A percentile compares a stretch with the other conserved stretches of the same genome.
These are phyloP conservation scores for Metschnikowia rubicola DNA, from an alignment of 805 yeast species.

Conservation along the genomic window DNA sequence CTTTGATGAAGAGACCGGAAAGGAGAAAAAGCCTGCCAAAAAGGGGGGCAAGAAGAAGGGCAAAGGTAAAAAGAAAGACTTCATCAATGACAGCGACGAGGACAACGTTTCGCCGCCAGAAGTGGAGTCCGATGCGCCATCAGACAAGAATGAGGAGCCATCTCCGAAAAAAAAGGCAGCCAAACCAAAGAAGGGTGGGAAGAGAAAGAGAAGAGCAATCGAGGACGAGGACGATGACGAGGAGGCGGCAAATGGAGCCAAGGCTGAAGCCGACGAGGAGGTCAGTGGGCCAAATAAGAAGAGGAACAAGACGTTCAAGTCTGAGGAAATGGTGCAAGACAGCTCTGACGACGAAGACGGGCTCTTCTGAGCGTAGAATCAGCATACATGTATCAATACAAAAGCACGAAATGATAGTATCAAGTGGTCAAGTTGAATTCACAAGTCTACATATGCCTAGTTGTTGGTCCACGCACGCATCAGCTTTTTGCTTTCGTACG, in stretches of 20 bases:
- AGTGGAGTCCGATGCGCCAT: conserved; percentile 12
- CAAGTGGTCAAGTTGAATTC: no score
- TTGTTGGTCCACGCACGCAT: conserved; percentile 36
- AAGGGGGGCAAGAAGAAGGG: conserved; percentile 20
- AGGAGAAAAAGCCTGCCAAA: conserved; percentile 22
- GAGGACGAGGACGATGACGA: conserved; percentile 30
- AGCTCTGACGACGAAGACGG: conserved; percentile 44
- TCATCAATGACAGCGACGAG: conserved; percentile 34
- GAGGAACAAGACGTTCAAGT: conserved; percentile 28
- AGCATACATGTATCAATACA: conserved; percentile 1
- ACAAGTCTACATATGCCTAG: not conserved
- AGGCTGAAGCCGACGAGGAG: conserved; percentile 20
- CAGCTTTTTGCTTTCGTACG: conserved; percentile 47
- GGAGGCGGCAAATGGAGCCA: conserved; percentile 1
- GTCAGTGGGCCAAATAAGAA: conserved; percentile 5
- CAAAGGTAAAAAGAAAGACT: conserved; percentile 30
- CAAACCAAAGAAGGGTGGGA: conserved; percentile 19
- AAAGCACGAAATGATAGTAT: not conserved
- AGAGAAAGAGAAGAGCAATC: conserved; percentile 26
- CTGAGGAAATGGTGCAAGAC: conserved; percentile 39
- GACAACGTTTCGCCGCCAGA: conserved; percentile 26
- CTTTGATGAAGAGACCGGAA: conserved; percentile 24
- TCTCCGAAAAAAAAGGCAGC: conserved; percentile 4
- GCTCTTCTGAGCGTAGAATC: conserved; percentile 7
- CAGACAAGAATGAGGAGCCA: conserved; percentile 7